A percentile compares a stretch with the other conserved stretches of the same genome.
These are phyloP conservation scores for Malassezia sympodialis DNA, from an alignment of 1,284 basidiomycete species.

Conservation along the genomic window DNA sequence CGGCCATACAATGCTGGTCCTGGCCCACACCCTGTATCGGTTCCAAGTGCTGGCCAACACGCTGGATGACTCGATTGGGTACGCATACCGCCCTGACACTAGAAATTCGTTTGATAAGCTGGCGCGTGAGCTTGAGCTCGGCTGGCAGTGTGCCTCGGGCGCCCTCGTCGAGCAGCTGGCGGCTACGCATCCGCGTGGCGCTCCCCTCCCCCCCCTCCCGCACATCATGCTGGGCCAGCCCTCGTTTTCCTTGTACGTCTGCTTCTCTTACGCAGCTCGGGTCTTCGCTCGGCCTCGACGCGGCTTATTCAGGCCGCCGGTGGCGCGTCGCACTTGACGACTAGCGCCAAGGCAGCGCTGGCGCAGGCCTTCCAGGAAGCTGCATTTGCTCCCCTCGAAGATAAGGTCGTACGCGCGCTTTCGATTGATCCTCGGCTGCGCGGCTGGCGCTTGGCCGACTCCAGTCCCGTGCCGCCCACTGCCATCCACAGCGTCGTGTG, in stretches of 20 bases:
- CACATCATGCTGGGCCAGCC: slow-evolving; percentile 25
- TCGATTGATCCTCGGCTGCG: neutral
- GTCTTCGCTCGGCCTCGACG: slow-evolving; percentile 27
- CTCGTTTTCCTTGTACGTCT: slow-evolving; percentile 31
- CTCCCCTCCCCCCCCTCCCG: slow-evolving; percentile 16
- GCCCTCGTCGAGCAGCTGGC: slow-evolving; percentile 33
- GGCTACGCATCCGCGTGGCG: neutral
- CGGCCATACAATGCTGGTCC: slow-evolving; percentile 42
- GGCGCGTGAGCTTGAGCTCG: slow-evolving; percentile 29
- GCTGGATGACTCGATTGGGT: slow-evolving; percentile 40
- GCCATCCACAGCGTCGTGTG: slow-evolving; percentile 30
- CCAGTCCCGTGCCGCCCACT: neutral
- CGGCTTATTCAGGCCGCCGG: slow-evolving; percentile 18
- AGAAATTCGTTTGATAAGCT: slow-evolving; percentile 43
- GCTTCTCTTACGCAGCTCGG: slow-evolving; percentile 20
- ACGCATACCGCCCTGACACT: neutral
- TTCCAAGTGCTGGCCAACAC: slow-evolving; percentile 37
- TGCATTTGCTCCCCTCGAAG: slow-evolving; percentile 36
- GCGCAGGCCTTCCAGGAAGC: slow-evolving; percentile 34
- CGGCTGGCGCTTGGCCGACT: slow-evolving; percentile 16
- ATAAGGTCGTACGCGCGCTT: slow-evolving; percentile 28
- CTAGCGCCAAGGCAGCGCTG: slow-evolving; percentile 1
- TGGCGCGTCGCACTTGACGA: neutral
- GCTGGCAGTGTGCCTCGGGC: slow-evolving; percentile 37
- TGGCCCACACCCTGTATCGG: slow-evolving; percentile 20